phyloP scores from a whole-genome alignment of 139 green algal genomes.

The Coelastrella sp. region DNA sequence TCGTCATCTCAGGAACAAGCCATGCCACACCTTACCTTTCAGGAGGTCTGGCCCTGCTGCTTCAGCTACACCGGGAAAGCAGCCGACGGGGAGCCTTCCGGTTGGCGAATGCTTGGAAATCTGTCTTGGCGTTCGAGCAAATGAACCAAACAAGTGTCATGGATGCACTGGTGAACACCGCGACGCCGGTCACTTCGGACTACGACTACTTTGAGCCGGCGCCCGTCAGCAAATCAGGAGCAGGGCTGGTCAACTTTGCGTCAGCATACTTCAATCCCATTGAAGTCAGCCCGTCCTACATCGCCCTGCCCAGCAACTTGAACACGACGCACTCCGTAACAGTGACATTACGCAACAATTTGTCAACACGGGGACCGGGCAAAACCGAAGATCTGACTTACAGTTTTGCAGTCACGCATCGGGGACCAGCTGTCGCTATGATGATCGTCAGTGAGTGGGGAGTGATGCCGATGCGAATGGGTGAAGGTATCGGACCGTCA shows the following conservation, averaged over 20 bases:
- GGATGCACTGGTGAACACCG: not conserved
- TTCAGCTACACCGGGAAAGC: conserved; percentile 16
- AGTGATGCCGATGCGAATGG: not conserved
- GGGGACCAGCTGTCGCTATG: not conserved
- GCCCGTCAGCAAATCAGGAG: conserved; percentile 11
- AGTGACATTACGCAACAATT: conserved; percentile 21
- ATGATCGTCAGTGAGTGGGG: conserved; percentile 15
- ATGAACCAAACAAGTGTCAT: conserved; percentile 3
- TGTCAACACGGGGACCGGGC: not conserved
- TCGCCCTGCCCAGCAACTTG: conserved; percentile 25
- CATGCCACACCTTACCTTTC: conserved; percentile 25
- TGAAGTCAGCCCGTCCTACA: conserved; percentile 13
- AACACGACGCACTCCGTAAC: not conserved
- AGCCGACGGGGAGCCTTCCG: not conserved
- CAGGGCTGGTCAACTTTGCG: conserved; percentile 19
- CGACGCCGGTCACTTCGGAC: not conserved
- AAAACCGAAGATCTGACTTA: not conserved
- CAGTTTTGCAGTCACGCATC: conserved; percentile 6
- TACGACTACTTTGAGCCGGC: not conserved
- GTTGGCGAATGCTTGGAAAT: not conserved
- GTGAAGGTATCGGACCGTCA: not conserved
- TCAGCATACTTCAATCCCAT: conserved; percentile 23
- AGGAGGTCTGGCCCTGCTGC: conserved; percentile 24
- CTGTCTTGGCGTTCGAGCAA: not conserved
- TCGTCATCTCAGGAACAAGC: conserved; percentile 28